Evolutionary conservation across 83 land plant genomes (phyloP).

Genomic region (Picea abies): DNA sequence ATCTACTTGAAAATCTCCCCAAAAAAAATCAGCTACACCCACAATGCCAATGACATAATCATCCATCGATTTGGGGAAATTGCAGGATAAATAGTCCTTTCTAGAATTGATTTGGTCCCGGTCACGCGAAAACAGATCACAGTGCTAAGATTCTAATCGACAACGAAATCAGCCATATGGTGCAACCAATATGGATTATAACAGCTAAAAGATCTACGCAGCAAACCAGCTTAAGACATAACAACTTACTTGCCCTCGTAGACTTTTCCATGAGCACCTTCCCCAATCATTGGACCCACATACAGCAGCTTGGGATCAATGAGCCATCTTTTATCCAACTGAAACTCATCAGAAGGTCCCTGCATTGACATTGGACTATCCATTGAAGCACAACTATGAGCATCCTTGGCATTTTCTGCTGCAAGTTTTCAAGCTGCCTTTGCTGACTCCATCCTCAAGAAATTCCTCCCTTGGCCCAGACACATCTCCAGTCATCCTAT

Average conservation of each 20-base stretch:
- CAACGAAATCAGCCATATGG: neutral
- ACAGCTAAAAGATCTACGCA: neutral
- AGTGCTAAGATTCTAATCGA: neutral
- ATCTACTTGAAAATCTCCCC: neutral
- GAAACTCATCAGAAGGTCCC: conserved; percentile 35
- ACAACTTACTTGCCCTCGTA: conserved; percentile 87
- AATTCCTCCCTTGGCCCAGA: too few species aligned
- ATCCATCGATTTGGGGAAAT: neutral
- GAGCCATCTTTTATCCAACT: conserved; percentile 65
- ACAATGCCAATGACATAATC: neutral
- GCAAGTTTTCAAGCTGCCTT: too few species aligned
- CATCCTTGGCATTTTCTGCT: too few species aligned
- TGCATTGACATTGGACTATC: conserved; percentile 16
- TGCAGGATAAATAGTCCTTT: neutral
- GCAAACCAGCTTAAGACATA: neutral
- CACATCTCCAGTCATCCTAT: too few species aligned
- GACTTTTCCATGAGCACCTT: conserved; percentile 89
- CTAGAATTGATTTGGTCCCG: neutral
- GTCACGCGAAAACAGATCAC: neutral
- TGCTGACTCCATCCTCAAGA: too few species aligned
- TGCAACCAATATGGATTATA: neutral
- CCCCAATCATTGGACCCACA: conserved; percentile 85
- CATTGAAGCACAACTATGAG: conserved; percentile 9
- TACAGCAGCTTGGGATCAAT: conserved; percentile 79
- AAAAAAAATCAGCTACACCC: neutral